Conservation (phyloP, 768 basidiomycete species). For the Lentinus tigrinus region DNA sequence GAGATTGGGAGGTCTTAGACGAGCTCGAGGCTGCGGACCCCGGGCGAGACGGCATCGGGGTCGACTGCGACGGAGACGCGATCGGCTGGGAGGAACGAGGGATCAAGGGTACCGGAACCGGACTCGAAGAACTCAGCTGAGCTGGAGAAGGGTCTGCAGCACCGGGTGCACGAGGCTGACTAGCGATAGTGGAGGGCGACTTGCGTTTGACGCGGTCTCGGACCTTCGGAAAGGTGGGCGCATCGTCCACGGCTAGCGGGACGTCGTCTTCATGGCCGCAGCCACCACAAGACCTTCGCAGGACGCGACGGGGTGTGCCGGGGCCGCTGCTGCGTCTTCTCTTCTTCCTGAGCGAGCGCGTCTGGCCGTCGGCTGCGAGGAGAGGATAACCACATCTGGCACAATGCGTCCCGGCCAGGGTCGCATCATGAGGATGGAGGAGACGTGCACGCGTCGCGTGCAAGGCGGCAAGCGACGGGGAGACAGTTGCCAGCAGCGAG, state of each 20-base stretch:
- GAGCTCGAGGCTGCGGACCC: background rate
- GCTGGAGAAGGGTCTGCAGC: conserved; percentile 1
- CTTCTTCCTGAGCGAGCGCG: conserved; percentile 34
- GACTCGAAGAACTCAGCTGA: background rate
- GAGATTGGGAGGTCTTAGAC: background rate
- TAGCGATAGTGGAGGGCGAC: background rate
- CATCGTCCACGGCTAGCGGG: conserved; percentile 19
- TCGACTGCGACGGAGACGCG: background rate
- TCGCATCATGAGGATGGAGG: conserved; percentile 24
- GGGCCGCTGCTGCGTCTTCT: conserved; percentile 16
- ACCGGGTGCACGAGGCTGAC: background rate
- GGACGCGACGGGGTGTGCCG: conserved; percentile 3
- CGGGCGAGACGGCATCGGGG: conserved; percentile 11
- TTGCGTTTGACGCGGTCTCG: conserved; percentile 17
- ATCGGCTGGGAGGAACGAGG: conserved; percentile 7
- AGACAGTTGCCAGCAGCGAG: conserved; percentile 45
- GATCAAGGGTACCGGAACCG: background rate
- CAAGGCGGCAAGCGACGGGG: conserved; percentile 61
- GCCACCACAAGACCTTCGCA: conserved; percentile 26
- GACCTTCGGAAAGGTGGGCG: conserved; percentile 18
- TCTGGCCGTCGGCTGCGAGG: conserved; percentile 38
- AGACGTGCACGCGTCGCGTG: conserved; percentile 46
- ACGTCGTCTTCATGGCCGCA: conserved; percentile 29
- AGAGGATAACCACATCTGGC: conserved; percentile 52
- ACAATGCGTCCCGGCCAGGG: conserved; percentile 39